phyloP scores from a whole-genome alignment of 495 filamentous ascomycete genomes.

The Neurospora sp. region DNA sequence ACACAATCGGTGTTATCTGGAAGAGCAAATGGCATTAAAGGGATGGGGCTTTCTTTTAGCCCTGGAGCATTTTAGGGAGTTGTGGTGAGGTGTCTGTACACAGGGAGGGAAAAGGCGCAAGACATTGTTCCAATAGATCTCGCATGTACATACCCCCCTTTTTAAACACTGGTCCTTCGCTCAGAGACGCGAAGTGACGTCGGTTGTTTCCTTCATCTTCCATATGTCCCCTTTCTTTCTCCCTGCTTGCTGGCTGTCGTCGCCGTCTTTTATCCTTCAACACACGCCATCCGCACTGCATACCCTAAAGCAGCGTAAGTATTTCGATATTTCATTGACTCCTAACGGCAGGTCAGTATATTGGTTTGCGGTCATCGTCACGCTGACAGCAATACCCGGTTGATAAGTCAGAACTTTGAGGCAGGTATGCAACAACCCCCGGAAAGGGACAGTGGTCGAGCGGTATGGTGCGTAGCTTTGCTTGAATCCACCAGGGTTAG shows the following conservation, averaged over 20 bases:
- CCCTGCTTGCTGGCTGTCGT: not conserved
- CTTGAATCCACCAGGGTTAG: not conserved
- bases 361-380: too few relatives aligned
- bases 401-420: not conserved
- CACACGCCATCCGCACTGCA: too few relatives aligned
- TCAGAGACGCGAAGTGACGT: not conserved
- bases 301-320: too few relatives aligned
- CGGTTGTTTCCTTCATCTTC: not conserved
- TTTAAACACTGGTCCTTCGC: not conserved
- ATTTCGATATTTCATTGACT: too few relatives aligned
- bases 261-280: too few relatives aligned
- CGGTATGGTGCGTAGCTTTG: not conserved
- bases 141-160: not conserved
- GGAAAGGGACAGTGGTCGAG: not conserved
- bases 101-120: not conserved
- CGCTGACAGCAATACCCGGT: too few relatives aligned
- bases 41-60: not conserved
- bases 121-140: not conserved
- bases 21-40: not conserved
- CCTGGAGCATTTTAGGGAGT: not conserved
- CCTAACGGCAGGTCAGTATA: too few relatives aligned
- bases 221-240: not conserved
- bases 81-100: not conserved
- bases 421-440: not conserved
- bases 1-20: not conserved